Conservation (phyloP, 2,329 filamentous ascomycete species). For the Colletotrichum sansevieriae region DNA sequence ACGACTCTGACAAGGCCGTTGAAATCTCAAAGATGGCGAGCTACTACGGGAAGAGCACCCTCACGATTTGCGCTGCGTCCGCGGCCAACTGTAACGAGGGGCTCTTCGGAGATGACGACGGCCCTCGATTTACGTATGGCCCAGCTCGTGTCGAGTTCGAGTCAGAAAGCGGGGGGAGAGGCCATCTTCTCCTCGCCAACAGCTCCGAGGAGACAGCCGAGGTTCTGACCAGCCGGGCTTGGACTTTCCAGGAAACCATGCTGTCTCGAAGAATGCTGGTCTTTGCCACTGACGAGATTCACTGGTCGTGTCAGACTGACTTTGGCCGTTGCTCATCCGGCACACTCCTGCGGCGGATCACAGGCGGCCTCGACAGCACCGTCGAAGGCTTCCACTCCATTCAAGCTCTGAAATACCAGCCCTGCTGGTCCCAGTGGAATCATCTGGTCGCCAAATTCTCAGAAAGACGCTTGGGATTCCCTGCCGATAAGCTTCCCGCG, state of each 20-base stretch:
- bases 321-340: no score
- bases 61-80: neutral
- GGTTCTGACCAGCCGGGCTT: neutral
- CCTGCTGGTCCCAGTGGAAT: neutral
- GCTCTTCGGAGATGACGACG: neutral
- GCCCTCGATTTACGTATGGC: neutral
- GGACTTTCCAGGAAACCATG: constrained; percentile 16
- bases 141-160: neutral
- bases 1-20: constrained; percentile 23
- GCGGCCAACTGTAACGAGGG: neutral
- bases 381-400: neutral
- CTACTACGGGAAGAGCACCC: neutral
- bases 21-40: constrained; percentile 29
- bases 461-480: neutral
- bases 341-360: neutral
- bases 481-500: neutral
- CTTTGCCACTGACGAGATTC: neutral
- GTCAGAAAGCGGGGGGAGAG: neutral
- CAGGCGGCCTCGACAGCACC: neutral
- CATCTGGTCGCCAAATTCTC: neutral
- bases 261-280: neutral
- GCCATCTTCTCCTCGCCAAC: neutral
- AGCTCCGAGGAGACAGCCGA: rapidly evolving
- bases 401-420: neutral
- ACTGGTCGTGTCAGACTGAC: neutral